Evolutionary conservation across 1,139 yeast species (phyloP).

Genomic region (Protomyces arabidopsidicola): DNA sequence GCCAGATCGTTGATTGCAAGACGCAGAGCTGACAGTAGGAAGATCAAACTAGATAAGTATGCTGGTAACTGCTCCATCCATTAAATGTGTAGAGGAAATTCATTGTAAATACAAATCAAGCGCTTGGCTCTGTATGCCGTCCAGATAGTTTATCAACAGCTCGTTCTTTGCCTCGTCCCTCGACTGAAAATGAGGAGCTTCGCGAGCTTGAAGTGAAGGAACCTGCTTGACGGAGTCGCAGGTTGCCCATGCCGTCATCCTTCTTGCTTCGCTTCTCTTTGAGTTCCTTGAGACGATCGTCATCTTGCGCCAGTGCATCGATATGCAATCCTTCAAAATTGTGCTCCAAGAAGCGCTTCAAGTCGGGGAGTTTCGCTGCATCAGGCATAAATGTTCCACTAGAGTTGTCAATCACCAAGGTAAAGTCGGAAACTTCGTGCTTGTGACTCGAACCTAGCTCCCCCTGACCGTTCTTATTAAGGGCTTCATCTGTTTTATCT

Average conservation of each 20-base stretch:
- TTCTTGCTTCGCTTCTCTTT: slow-evolving; percentile 8
- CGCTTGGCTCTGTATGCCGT: too few species aligned
- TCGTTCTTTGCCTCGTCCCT: background rate
- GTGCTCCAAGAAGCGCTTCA: slow-evolving; percentile 11
- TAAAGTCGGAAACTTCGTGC: slow-evolving; percentile 22
- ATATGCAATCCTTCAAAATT: slow-evolving; percentile 18
- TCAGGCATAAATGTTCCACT: slow-evolving; percentile 26
- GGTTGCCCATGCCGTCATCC: slow-evolving; percentile 5
- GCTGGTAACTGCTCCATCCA: too few species aligned
- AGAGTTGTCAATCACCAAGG: slow-evolving; percentile 24
- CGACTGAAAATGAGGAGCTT: background rate
- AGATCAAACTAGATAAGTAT: too few species aligned
- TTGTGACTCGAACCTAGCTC: background rate
- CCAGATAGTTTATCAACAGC: background rate
- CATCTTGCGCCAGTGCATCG: slow-evolving; percentile 18
- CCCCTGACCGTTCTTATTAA: background rate
- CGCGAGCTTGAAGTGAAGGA: background rate
- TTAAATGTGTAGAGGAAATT: too few species aligned
- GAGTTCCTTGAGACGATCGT: slow-evolving; percentile 8
- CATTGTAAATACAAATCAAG: too few species aligned
- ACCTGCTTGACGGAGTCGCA: background rate
- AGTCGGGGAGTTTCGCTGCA: slow-evolving; percentile 10
- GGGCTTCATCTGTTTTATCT: background rate
- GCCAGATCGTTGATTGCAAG: too few species aligned
- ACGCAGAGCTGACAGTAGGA: too few species aligned